phyloP scores from a whole-genome alignment of 2,329 filamentous ascomycete species.

The Biscogniauxia sp. region DNA sequence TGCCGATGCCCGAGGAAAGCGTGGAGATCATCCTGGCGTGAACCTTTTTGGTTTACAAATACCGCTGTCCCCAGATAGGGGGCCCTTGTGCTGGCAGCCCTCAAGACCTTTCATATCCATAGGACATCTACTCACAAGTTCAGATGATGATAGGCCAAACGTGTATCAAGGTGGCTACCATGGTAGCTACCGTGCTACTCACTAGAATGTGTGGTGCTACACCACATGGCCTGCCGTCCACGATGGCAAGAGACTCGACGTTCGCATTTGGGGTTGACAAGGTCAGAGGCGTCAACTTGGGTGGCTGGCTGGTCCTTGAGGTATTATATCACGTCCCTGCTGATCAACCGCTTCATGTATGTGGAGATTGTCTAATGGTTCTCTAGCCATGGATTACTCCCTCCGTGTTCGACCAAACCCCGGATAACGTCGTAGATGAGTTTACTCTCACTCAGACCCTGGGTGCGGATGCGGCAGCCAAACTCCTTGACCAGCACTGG shows the following conservation, averaged over 20 bases:
- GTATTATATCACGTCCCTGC: conserved; percentile 1
- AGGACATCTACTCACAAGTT: neutral
- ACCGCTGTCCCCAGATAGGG: neutral
- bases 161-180: neutral
- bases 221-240: conserved; percentile 3
- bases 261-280: conserved; percentile 13
- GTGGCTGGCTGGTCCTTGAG: conserved; percentile 22
- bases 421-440: conserved; percentile 43
- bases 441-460: conserved; percentile 50
- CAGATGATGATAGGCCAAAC: neutral
- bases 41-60: neutral
- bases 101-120: neutral
- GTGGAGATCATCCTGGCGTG: neutral
- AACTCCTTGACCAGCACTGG: conserved; percentile 48
- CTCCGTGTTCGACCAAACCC: conserved; percentile 60
- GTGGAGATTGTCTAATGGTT: neutral
- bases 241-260: conserved; percentile 7
- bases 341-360: neutral
- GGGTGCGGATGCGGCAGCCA: conserved; percentile 40
- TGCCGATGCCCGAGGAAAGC: neutral
- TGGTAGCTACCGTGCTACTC: conserved; percentile 3
- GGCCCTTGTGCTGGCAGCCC: neutral
- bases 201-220: neutral
- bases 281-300: conserved; percentile 22
- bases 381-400: conserved; percentile 76